A percentile compares a stretch with the other conserved stretches of the same genome.
phyloP scores from a whole-genome alignment of 2,329 filamentous ascomycete genomes.

The Fusarium burgessii region DNA sequence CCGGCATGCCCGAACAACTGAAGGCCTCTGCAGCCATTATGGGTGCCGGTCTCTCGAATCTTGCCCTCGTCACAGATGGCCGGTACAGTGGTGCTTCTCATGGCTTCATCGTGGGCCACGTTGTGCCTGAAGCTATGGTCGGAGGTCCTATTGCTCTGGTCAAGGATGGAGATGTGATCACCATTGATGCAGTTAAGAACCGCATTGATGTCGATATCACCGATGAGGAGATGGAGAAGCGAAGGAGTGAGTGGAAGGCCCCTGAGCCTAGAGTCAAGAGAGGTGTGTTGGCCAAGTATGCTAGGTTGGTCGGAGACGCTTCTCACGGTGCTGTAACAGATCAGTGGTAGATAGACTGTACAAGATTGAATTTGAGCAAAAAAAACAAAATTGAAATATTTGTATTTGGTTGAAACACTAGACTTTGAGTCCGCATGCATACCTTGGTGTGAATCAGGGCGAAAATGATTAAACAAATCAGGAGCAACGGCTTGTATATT shows the following conservation, averaged over 20 bases:
- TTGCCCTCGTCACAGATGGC: conserved; percentile 93
- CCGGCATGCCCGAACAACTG: conserved; percentile 96
- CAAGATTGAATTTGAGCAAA: conserved; percentile 2
- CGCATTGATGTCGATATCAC: conserved; percentile 75
- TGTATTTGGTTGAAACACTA: neutral
- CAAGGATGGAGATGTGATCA: conserved; percentile 81
- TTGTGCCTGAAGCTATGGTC: conserved; percentile 88
- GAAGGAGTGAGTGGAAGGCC: conserved; percentile 75
- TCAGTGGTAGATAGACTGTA: conserved; percentile 44
- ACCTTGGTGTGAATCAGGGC: neutral
- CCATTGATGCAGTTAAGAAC: conserved; percentile 87
- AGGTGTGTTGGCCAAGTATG: conserved; percentile 92
- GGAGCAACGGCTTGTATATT: conserved; percentile 21
- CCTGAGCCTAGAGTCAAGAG: conserved; percentile 80
- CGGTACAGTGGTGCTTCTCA: conserved; percentile 89
- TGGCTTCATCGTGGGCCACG: conserved; percentile 94
- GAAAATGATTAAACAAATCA: neutral
- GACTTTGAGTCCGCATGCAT: neutral
- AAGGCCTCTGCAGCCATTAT: conserved; percentile 91
- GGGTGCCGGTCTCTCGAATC: conserved; percentile 87
- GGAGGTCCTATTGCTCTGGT: conserved; percentile 91
- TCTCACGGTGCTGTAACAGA: conserved; percentile 93
- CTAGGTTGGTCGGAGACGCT: conserved; percentile 86
- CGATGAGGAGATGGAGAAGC: conserved; percentile 75
- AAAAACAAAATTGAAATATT: conserved; percentile 11